Evolutionary conservation across 441 rosid species (phyloP).

Genomic region (Theobroma grandiflorum): DNA sequence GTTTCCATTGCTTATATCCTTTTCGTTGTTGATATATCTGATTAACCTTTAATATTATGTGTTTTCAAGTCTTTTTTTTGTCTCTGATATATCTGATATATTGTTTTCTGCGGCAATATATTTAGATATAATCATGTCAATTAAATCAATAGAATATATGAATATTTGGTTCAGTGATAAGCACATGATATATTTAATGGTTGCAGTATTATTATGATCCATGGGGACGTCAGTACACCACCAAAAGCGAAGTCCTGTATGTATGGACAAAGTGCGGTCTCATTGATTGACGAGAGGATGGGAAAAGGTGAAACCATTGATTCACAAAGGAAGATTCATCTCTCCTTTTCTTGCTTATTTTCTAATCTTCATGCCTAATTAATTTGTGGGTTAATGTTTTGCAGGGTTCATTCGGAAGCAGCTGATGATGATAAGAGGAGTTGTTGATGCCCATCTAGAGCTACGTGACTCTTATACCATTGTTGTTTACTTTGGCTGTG

Average conservation of each 20-base stretch:
- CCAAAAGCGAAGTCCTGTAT: slow-evolving; percentile 10
- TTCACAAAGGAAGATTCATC: neutral
- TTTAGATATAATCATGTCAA: too few relatives aligned
- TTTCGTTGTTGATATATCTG: neutral
- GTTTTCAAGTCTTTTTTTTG: too few relatives aligned
- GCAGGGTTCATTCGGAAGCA: neutral
- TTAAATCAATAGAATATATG: too few relatives aligned
- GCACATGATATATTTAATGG: neutral
- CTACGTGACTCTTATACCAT: neutral
- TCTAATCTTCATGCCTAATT: neutral
- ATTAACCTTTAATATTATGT: neutral
- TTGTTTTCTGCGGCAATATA: too few relatives aligned
- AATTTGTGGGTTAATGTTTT: neutral
- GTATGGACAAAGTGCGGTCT: slow-evolving; percentile 28
- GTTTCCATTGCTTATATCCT: too few relatives aligned
- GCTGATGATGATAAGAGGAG: neutral
- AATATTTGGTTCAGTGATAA: too few relatives aligned
- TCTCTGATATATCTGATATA: too few relatives aligned
- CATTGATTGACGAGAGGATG: neutral
- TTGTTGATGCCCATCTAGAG: neutral
- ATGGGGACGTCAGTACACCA: neutral
- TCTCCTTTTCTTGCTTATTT: neutral
- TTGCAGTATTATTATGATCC: neutral
- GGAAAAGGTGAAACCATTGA: neutral
- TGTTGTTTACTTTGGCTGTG: neutral